A percentile compares a stretch with the other conserved stretches of the same genome.
Evolutionary conservation across 169 alveolate genomes (phyloP).

Genomic region (Perkinsus chesapeaki): DNA sequence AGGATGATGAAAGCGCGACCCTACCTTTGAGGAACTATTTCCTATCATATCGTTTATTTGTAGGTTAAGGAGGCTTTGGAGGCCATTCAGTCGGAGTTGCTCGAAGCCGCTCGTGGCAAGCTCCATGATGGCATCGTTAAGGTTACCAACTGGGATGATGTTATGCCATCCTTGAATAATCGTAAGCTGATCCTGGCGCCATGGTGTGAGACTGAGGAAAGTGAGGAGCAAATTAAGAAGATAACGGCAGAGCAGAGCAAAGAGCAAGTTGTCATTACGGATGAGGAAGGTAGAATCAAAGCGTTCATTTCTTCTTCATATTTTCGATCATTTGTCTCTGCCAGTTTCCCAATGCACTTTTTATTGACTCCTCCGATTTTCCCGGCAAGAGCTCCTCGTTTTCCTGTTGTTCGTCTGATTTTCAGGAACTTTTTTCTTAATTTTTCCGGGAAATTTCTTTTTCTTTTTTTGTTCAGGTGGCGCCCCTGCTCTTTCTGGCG

Average conservation of each 20-base stretch:
- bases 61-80: constrained; percentile 27
- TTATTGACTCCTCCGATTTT: background rate
- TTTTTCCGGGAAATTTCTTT: constrained; percentile 4
- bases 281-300: constrained; percentile 17
- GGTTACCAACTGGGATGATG: constrained; percentile 49
- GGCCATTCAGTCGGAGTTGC: constrained; percentile 47
- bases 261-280: background rate
- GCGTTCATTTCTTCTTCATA: background rate
- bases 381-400: background rate
- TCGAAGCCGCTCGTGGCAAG: constrained; percentile 45
- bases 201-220: constrained; percentile 60
- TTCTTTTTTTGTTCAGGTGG: constrained; percentile 21
- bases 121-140: constrained; percentile 42
- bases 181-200: constrained; percentile 73
- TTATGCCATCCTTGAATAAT: constrained; percentile 69
- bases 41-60: background rate
- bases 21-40: background rate
- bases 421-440: background rate
- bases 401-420: background rate
- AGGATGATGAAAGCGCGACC: constrained; percentile 25
- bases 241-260: constrained; percentile 36
- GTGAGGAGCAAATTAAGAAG: constrained; percentile 51
- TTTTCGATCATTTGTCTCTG: background rate
- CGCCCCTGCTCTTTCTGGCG: constrained; percentile 74
- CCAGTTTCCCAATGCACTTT: background rate